Conservation (phyloP, 306 rosid genomes). For the Pyrus betulifolia region DNA sequence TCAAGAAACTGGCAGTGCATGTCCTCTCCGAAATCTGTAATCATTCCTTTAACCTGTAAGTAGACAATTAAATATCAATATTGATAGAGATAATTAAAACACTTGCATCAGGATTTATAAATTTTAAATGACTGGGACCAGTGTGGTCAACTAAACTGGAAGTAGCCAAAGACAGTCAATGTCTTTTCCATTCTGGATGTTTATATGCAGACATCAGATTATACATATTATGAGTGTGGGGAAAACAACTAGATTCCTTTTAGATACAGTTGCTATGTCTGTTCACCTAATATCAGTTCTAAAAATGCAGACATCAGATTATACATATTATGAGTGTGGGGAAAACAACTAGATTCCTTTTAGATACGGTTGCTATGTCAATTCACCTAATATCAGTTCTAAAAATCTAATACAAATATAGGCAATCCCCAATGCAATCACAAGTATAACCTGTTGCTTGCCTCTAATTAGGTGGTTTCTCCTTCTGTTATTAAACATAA, state of each 20-base stretch:
- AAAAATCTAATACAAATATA: background rate
- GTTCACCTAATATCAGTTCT: background rate
- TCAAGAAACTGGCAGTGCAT: slow-evolving; percentile 99
- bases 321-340: background rate
- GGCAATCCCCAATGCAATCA: background rate
- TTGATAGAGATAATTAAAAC: background rate
- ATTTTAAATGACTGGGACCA: background rate
- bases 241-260: background rate
- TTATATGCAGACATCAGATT: background rate
- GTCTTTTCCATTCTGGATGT: background rate
- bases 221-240: background rate
- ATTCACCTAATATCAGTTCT: background rate
- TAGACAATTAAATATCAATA: slow-evolving; percentile 10
- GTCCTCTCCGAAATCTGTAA: slow-evolving; percentile 83
- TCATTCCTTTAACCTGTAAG: slow-evolving; percentile 80
- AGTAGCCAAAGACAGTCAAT: background rate
- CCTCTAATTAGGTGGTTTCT: background rate
- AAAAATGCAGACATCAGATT: background rate
- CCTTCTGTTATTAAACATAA: background rate
- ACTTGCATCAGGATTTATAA: background rate
- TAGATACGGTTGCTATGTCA: background rate
- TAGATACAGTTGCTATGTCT: background rate
- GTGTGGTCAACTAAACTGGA: background rate
- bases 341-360: background rate
- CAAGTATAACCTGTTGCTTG: background rate